These are phyloP conservation scores for Porcisia deanei DNA, from an alignment of 208 protist genomes.

Conservation along the genomic window DNA sequence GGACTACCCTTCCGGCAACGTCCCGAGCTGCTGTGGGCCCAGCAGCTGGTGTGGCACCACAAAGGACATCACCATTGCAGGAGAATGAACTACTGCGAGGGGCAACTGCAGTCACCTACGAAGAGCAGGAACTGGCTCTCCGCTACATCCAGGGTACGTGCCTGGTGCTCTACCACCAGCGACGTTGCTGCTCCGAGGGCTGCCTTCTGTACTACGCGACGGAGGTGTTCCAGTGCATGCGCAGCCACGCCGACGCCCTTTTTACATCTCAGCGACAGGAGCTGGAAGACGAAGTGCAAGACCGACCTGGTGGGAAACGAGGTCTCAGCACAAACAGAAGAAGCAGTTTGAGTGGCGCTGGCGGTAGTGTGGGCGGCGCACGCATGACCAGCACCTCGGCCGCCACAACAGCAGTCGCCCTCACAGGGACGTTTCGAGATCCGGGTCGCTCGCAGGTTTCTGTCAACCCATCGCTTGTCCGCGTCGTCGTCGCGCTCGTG, in stretches of 20 bases:
- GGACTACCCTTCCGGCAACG: constrained; percentile 31
- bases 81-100: constrained; percentile 31
- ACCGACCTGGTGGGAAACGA: constrained; percentile 6
- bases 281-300: constrained; percentile 18
- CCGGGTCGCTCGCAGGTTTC: constrained; percentile 28
- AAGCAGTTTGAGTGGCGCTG: not conserved
- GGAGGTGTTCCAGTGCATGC: constrained; percentile 81
- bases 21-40: not conserved
- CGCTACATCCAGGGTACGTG: constrained; percentile 83
- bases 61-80: not conserved
- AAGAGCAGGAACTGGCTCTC: constrained; percentile 83
- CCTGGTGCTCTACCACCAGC: constrained; percentile 73
- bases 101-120: constrained; percentile 72
- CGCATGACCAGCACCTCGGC: not conserved
- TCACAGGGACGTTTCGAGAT: constrained; percentile 15
- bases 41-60: not conserved
- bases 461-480: constrained; percentile 42
- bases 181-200: constrained; percentile 64
- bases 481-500: constrained; percentile 66
- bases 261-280: constrained; percentile 45
- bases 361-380: not conserved
- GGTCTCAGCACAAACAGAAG: constrained; percentile 8
- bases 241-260: constrained; percentile 76
- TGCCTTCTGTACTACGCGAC: constrained; percentile 76
- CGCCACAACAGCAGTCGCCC: constrained; percentile 8